phyloP scores from a whole-genome alignment of 768 basidiomycete species.

The Mrakia blollopis region DNA sequence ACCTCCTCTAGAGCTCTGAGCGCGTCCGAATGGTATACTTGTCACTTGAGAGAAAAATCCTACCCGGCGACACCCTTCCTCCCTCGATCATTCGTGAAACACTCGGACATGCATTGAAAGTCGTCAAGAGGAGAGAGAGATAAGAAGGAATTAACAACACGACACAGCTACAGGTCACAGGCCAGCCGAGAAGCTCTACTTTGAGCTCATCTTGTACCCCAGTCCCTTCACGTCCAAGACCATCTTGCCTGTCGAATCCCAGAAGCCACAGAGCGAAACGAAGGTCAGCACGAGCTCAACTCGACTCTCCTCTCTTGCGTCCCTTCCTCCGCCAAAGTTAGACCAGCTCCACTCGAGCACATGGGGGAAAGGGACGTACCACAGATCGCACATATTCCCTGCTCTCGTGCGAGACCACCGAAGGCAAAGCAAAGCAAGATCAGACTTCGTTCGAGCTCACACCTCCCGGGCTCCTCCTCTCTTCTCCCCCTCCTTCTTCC shows the following conservation, averaged over 20 bases:
- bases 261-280: background rate
- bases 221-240: constrained; percentile 29
- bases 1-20: too few relatives aligned
- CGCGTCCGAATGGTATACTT: too few relatives aligned
- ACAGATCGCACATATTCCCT: constrained; percentile 45
- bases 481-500: background rate
- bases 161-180: background rate
- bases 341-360: background rate
- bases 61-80: too few relatives aligned
- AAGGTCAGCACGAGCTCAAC: background rate
- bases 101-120: too few relatives aligned
- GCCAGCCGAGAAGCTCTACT: background rate
- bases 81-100: background rate
- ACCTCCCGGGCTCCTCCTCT: background rate
- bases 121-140: too few relatives aligned
- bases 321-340: too few relatives aligned
- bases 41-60: too few relatives aligned
- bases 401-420: constrained; percentile 6
- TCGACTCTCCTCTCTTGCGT: background rate
- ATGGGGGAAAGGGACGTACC: constrained; percentile 33
- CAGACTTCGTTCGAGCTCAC: background rate
- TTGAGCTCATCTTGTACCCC: constrained; percentile 15
- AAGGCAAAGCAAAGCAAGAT: background rate
- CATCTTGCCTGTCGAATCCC: constrained; percentile 14
- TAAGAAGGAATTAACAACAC: background rate